Base-by-base conservation (phyloP, 2,329 filamentous ascomycete genomes). In the Epichloe brachyelytri region DNA sequence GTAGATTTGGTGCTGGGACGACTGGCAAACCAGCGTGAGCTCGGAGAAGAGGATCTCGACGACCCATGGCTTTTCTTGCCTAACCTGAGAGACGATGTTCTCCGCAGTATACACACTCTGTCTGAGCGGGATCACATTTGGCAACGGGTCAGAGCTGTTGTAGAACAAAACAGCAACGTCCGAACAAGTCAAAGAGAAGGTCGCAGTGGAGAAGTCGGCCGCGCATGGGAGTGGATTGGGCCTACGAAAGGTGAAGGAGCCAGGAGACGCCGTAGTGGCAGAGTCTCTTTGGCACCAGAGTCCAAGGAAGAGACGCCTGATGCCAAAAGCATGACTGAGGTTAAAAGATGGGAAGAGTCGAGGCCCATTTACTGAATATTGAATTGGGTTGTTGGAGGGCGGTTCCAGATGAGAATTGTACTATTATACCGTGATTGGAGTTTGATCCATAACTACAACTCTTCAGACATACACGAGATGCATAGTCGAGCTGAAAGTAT, bases 91-190 rank as follows among this genome's bases (percentile, higher is more conserved):
- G 93, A 98, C 62, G 91, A 97, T 62, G 84, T 98, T 3, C 74
- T 98, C 39, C 77, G 91, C 19, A 80, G 85, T 30, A 83, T 95
- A 54, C 88, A 96, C 65, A 84, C 79, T 3, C 76, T 90, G 19
- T 75, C 76, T 8, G 80, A 89, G 59, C 78, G 93, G 38, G 85
- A 93, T 62, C 79, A 80, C 51, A 73, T 98, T 48, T 98, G 94
- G 93, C 77, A 82, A 56, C 80, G 81, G 47, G 93, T 98, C 19
- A 79, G 82, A 58, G 79, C 75, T 48, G 85, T 97, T 49, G 90
- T 98, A 1, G 93, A 98, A 68, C 83, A 83, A 66, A 98, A 98
- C 65, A 86, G 87, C 54, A 98, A 98, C 62, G 85, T 98, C 15
- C 79, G 93, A 41, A 87, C 78, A 0, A 73, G 77, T 69, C 68